These are phyloP conservation scores for Rhodocollybia butyracea DNA, from an alignment of 768 basidiomycete genomes.

Conservation along the genomic window DNA sequence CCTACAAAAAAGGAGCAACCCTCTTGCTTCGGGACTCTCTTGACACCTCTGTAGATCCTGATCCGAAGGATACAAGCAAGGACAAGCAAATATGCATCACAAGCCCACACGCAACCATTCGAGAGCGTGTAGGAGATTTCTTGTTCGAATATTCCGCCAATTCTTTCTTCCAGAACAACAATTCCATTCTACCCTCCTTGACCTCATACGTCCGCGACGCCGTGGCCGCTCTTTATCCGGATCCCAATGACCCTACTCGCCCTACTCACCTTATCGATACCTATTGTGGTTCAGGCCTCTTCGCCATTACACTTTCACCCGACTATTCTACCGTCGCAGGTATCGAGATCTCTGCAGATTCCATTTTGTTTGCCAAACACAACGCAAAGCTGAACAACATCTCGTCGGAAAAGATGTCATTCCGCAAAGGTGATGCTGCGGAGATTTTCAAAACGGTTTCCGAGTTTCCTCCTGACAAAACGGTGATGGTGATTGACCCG, in stretches of 20 bases:
- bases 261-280: constrained; percentile 93
- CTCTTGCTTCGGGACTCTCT: constrained; percentile 88
- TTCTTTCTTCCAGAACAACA: constrained; percentile 99
- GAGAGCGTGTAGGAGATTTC: constrained; percentile 79
- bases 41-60: constrained; percentile 20
- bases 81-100: constrained; percentile 77
- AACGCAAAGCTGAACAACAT: constrained; percentile 68
- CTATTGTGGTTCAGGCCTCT: constrained; percentile 89
- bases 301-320: constrained; percentile 78
- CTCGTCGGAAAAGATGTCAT: constrained; percentile 53
- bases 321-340: constrained; percentile 78
- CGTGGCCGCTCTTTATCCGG: constrained; percentile 43
- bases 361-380: constrained; percentile 63
- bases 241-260: constrained; percentile 12
- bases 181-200: constrained; percentile 81
- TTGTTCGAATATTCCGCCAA: constrained; percentile 84
- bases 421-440: constrained; percentile 80
- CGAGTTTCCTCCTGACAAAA: constrained; percentile 60
- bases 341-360: constrained; percentile 78
- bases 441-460: constrained; percentile 73
- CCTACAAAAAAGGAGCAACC: constrained; percentile 86
- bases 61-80: constrained; percentile 17
- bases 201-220: constrained; percentile 80
- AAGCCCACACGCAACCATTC: constrained; percentile 74
- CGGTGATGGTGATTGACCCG: constrained; percentile 82